Conservation (phyloP, 305 asterid species). For the Solanum chacoense region DNA sequence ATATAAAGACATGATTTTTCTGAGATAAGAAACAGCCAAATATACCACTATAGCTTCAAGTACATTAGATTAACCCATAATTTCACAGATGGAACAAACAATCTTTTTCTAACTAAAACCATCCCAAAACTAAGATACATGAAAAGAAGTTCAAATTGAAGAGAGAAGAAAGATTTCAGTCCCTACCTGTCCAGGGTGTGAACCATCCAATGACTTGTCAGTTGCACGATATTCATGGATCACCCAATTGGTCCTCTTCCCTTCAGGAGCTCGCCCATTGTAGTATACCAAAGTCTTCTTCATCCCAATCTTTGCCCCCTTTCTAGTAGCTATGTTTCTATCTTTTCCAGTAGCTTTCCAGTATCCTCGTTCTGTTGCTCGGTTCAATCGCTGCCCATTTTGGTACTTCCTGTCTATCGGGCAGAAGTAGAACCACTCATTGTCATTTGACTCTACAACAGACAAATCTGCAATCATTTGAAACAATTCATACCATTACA, state of each 20-base stretch:
- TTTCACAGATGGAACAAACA: not conserved
- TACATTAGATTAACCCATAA: not conserved
- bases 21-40: not conserved
- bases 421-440: conserved; percentile 96
- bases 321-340: conserved; percentile 48
- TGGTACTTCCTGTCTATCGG: conserved; percentile 93
- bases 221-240: conserved; percentile 90
- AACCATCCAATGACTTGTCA: conserved; percentile 74
- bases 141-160: not conserved
- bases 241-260: conserved; percentile 85
- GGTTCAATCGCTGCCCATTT: conserved; percentile 79
- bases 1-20: not conserved
- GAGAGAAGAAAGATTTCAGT: not conserved
- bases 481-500: not conserved
- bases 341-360: conserved; percentile 99
- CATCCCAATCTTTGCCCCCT: conserved; percentile 69
- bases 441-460: conserved; percentile 52
- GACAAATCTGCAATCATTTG: conserved; percentile 50
- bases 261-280: conserved; percentile 85
- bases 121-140: not conserved
- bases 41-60: not conserved
- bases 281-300: conserved; percentile 85
- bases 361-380: conserved; percentile 76
- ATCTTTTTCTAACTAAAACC: not conserved
- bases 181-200: conserved; percentile 84